Base-by-base conservation (phyloP, 2,329 filamentous ascomycete species). In the Dactylellina haptotyla region DNA sequence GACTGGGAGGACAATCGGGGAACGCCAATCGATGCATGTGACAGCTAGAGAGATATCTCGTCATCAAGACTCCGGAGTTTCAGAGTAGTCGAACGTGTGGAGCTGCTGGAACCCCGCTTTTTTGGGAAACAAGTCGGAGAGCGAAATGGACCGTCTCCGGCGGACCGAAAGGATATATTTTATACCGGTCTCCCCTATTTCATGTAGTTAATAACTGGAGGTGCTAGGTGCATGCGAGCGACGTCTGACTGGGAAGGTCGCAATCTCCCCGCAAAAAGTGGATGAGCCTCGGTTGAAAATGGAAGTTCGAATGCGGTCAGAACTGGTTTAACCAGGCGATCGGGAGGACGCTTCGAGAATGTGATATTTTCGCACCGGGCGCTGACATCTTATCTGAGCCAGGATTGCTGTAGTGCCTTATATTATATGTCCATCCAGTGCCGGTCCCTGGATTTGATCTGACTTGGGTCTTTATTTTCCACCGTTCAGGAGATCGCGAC, bases 251-350 rank as follows among this genome's bases (percentile, higher is more conserved):
- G 12, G 39, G 61, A 53, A 59, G 54, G 34, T 54, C 50, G 28
- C 50, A 54, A 37, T 54, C 30, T 32, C 50, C 50, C 28, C 28
- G 50, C 16, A 18, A 37, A 6, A 25, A 23, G 6, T 14, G 37
- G n/a, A 41, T 57, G 34, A 28, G 28, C 69, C 69, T 73, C 69
- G 69, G 69, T 73, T 73, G 37, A 73, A 73, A 73, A 51, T 54
- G 61, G 67, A 37, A 65, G 61, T 25, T 53, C 34, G 32, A n/a
- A 28, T 26, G 45, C 20, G 41, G 28, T 34, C 63, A 25, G 25
- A 53, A 45, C 34, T 51, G 14, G 50, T 12, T 54, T 10, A n/a
- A n/a, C n/a, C 16, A 14, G 37, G 25, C 20, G 16, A 28, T 12
- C 20, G 37, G 37, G 53, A 26, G 41, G 6, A n/a, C 10, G 20